Evolutionary conservation across 352 stramenopile genomes (phyloP), one percentile per base, ranked within the genome.

Genomic region (Globisporangium viniferum): DNA sequence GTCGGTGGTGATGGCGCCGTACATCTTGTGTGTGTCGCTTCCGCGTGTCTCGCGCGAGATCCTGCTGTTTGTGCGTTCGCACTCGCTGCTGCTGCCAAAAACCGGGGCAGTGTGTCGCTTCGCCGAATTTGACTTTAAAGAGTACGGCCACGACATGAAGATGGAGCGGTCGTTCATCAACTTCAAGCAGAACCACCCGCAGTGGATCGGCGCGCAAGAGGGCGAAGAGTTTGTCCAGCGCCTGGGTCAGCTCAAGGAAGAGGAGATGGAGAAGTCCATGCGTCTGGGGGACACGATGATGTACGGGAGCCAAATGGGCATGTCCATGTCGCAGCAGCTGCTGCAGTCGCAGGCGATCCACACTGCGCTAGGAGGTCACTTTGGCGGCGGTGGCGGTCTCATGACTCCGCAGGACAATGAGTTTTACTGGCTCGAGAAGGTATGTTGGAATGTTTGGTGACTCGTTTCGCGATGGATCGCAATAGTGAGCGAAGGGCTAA

Each of bases 161-260:
- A 98, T 99, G 93, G 96, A 99, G 73, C 98, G 97, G 51, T 98
- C 89, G 49, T 98, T 99, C 71, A 90, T 99, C 61, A 99, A 94
- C 62, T 99, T 99, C 74, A 98, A 98, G 71, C 87, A 93, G 62
- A 95, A 95, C 58, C 89, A 97, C 69, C 90, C 90, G 5, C 86
- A 81, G 41, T 97, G 90, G 90, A 80, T 93, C 35, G 88, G 88
- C 27, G 83, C 79, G 5, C 68, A 79, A 36, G 86, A 94, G 73
- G 88, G 88, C 70, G 88, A 96, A 35, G 77, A 66, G 20, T 74
- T 96, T 1, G 83, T 94, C 71, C 66, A 88, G 62, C 80, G 84
- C 3, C 71, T 96, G 22, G 80, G 75, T 0, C 86, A 87, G 48
- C 69, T 96, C 22, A 90, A 90, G 58, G 88, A 91, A 66, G 79